Percentiles rank a stretch among this genome's conserved stretches.
Conservation (phyloP, 208 protist genomes). For the Novymonas esmeraldas region DNA sequence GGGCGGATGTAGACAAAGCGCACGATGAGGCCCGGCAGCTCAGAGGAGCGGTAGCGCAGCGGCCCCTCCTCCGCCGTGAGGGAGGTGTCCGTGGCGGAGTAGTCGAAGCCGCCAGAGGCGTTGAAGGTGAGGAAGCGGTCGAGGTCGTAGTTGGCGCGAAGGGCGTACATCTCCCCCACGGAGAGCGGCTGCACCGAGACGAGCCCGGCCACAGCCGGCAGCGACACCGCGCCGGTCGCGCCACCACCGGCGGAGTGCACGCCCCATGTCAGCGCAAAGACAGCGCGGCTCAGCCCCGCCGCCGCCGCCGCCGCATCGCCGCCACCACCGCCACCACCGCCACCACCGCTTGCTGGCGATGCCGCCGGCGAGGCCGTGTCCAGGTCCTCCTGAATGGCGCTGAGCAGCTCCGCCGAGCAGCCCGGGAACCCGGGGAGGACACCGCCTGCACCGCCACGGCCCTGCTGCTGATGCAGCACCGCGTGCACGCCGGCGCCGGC, state of each 20-base stretch:
- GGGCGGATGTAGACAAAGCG: slow-evolving; percentile 73
- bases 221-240: not conserved
- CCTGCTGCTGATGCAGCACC: slow-evolving; percentile 27
- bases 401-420: slow-evolving; percentile 22
- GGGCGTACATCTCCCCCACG: slow-evolving; percentile 75
- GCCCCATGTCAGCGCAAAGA: slow-evolving; percentile 38
- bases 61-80: slow-evolving; percentile 39
- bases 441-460: not conserved
- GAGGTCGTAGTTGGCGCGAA: slow-evolving; percentile 88
- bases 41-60: slow-evolving; percentile 45
- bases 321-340: not conserved
- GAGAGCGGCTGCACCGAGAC: slow-evolving; percentile 57
- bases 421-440: slow-evolving; percentile 19
- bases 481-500: slow-evolving; percentile 25
- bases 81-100: slow-evolving; percentile 65
- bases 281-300: slow-evolving; percentile 12
- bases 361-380: not conserved
- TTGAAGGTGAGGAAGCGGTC: slow-evolving; percentile 84
- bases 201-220: slow-evolving; percentile 49
- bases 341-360: not conserved
- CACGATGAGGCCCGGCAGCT: slow-evolving; percentile 63
- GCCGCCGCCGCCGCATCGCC: not conserved
- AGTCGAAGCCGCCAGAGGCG: slow-evolving; percentile 54
- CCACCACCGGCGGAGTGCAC: not conserved
- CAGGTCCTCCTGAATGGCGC: slow-evolving; percentile 34